Conservation (phyloP, 1,139 yeast species). For the Schwanniomyces etchellsii region DNA sequence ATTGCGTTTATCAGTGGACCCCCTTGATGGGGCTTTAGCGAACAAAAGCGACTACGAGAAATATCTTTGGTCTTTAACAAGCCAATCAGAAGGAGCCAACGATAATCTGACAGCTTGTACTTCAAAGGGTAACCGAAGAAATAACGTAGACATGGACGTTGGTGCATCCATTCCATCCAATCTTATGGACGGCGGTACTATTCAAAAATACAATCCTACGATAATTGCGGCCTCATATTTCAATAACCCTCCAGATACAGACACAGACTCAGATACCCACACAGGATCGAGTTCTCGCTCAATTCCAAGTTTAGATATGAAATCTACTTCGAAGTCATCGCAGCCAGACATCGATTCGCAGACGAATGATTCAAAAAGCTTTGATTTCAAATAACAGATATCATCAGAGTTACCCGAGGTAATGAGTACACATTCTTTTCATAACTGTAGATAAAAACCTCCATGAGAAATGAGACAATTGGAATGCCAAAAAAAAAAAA, state of each 20-base stretch:
- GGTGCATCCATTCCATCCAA: neutral
- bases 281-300: too few relatives aligned
- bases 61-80: neutral
- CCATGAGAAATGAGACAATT: too few relatives aligned
- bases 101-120: neutral
- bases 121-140: neutral
- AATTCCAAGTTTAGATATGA: too few relatives aligned
- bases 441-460: too few relatives aligned
- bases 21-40: neutral
- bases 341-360: constrained; percentile 2
- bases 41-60: constrained; percentile 1
- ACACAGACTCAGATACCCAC: constrained; percentile 8
- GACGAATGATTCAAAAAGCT: too few relatives aligned
- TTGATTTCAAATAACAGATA: too few relatives aligned
- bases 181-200: neutral
- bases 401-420: too few relatives aligned
- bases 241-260: constrained; percentile 1
- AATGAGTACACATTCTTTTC: too few relatives aligned
- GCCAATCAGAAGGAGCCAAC: neutral
- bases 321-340: too few relatives aligned
- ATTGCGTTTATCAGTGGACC: neutral
- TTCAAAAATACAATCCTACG: too few relatives aligned
- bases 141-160: neutral
- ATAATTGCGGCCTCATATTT: neutral
- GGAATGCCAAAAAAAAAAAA: too few relatives aligned